Evolutionary conservation across 1,284 basidiomycete genomes (phyloP).

Genomic region (Ceratobasidium sp.): DNA sequence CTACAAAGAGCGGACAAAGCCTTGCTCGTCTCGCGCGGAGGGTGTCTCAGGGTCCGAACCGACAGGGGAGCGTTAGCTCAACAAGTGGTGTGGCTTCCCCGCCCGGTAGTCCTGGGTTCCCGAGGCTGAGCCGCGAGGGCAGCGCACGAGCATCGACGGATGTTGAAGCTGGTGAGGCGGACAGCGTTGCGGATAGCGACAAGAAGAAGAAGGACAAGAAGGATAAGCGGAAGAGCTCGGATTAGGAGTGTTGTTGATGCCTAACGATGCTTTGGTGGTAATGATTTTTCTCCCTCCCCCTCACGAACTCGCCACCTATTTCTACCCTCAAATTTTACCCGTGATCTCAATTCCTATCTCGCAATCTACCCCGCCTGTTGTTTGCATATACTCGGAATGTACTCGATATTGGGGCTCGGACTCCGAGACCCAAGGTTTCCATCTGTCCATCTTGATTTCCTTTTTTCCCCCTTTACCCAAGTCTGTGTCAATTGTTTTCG

Average conservation of each 20-base stretch:
- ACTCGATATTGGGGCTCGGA: not conserved
- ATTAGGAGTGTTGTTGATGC: not conserved
- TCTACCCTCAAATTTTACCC: not conserved
- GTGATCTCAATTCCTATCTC: not conserved
- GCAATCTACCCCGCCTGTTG: conserved; percentile 4
- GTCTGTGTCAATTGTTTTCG: conserved; percentile 7
- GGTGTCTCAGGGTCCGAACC: conserved; percentile 21
- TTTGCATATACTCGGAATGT: conserved; percentile 15
- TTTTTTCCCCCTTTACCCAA: not conserved
- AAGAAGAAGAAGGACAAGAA: conserved; percentile 42
- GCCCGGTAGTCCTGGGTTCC: conserved; percentile 18
- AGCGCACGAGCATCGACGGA: conserved; percentile 13
- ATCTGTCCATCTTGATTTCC: not conserved
- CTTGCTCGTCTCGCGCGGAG: conserved; percentile 24
- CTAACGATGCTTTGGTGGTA: conserved; percentile 4
- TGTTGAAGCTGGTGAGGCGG: not conserved
- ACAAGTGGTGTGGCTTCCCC: not conserved
- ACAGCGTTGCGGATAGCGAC: conserved; percentile 31
- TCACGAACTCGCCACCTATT: conserved; percentile 6
- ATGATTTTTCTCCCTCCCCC: not conserved
- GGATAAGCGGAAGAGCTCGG: conserved; percentile 32
- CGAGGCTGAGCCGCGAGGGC: conserved; percentile 1
- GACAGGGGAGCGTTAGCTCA: conserved; percentile 25
- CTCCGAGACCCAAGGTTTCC: not conserved
- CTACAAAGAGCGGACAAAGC: conserved; percentile 25